Percentiles rank a stretch among this genome's conserved stretches.
These are phyloP conservation scores for Colletotrichum eleusines DNA, from an alignment of 2,329 filamentous ascomycete genomes.

Conservation along the genomic window DNA sequence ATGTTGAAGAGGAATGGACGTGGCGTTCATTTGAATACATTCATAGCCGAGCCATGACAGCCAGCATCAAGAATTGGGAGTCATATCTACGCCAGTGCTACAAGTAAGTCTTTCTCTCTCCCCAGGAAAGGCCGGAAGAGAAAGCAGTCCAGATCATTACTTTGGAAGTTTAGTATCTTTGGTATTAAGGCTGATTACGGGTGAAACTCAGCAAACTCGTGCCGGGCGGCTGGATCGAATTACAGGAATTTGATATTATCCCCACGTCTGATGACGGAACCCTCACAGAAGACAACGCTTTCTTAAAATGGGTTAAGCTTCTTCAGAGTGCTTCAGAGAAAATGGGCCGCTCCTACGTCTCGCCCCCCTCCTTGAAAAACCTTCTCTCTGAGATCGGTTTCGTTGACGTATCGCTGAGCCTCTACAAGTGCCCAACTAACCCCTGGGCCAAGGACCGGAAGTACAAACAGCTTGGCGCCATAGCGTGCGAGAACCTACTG, in stretches of 20 bases:
- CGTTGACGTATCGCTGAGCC: slow-evolving; percentile 60
- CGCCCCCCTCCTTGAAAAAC: slow-evolving; percentile 43
- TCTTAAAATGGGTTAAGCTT: slow-evolving; percentile 48
- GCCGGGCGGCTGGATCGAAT: slow-evolving; percentile 59
- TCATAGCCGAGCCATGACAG: slow-evolving; percentile 43
- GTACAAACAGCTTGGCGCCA: slow-evolving; percentile 62
- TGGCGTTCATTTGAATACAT: slow-evolving; percentile 49
- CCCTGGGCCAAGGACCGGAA: slow-evolving; percentile 63
- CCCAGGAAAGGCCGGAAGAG: background rate
- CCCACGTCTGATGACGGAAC: slow-evolving; percentile 58
- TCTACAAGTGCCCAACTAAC: slow-evolving; percentile 63
- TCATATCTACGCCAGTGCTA: background rate
- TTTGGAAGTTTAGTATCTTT: no score
- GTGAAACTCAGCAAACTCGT: slow-evolving; percentile 46
- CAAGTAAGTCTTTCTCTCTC: background rate
- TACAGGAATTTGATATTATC: slow-evolving; percentile 56
- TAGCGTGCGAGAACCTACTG: slow-evolving; percentile 48
- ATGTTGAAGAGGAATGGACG: slow-evolving; percentile 55
- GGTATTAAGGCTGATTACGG: background rate
- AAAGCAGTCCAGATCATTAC: no score
- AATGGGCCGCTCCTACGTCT: slow-evolving; percentile 47
- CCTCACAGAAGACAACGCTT: slow-evolving; percentile 42
- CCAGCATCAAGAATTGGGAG: slow-evolving; percentile 1
- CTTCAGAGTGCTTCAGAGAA: slow-evolving; percentile 49
- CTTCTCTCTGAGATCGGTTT: slow-evolving; percentile 66